phyloP scores from a whole-genome alignment of 164 flowering plant species.

The Stephania cephalantha region DNA sequence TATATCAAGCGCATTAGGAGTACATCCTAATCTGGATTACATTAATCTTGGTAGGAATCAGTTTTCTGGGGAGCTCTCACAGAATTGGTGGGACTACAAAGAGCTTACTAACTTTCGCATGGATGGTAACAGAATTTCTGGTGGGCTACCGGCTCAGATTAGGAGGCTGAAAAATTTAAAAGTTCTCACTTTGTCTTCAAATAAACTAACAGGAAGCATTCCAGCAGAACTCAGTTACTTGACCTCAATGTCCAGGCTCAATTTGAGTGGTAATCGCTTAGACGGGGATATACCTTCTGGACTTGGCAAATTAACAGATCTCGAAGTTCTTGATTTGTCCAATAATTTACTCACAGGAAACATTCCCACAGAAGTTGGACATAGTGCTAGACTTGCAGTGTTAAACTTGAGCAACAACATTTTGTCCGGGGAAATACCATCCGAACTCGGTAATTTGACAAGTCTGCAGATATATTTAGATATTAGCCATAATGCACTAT shows the following conservation, averaged over 20 bases:
- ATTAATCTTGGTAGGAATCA: constrained; percentile 26
- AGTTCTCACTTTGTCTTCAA: constrained; percentile 25
- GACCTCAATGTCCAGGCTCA: constrained; percentile 23
- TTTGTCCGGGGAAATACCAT: constrained; percentile 42
- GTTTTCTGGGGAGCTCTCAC: constrained; percentile 28
- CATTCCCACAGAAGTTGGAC: constrained; percentile 28
- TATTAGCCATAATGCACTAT: constrained; percentile 46
- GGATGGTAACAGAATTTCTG: constrained; percentile 26
- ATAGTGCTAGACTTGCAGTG: constrained; percentile 12
- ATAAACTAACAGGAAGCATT: constrained; percentile 36
- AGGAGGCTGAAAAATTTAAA: constrained; percentile 21
- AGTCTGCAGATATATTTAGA: constrained; percentile 35
- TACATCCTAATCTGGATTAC: constrained; percentile 25
- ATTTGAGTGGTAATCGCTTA: constrained; percentile 30
- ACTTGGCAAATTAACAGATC: constrained; percentile 19
- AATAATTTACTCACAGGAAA: constrained; percentile 21
- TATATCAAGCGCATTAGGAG: constrained; percentile 33
- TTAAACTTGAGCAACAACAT: constrained; percentile 42
- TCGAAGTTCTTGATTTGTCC: constrained; percentile 27
- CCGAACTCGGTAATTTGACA: constrained; percentile 35
- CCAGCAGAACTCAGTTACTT: constrained; percentile 31
- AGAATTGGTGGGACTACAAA: constrained; percentile 27
- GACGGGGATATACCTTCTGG: constrained; percentile 32
- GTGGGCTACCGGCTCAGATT: constrained; percentile 33
- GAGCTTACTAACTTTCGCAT: constrained; percentile 22